A percentile compares a stretch with the other conserved stretches of the same genome.
Conservation (phyloP, 345 rosid species). For the Murraya paniculata region DNA sequence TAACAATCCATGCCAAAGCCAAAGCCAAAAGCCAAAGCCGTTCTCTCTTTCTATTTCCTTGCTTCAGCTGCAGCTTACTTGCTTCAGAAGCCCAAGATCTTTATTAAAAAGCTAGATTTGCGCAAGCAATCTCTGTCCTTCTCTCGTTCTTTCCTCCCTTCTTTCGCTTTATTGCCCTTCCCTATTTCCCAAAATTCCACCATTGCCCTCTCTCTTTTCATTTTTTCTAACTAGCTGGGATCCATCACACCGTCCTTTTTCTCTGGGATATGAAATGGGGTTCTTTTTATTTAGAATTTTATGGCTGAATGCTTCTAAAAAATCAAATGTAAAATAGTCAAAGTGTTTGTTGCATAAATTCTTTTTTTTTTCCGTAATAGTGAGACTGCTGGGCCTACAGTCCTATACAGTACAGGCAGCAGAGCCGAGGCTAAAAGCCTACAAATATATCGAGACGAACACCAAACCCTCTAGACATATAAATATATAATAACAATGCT, state of each 20-base stretch:
- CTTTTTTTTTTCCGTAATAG: neutral
- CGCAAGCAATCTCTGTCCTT: constrained; percentile 34
- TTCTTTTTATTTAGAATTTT: neutral
- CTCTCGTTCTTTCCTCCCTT: constrained; percentile 6
- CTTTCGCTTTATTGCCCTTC: constrained; percentile 8
- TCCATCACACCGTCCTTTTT: neutral
- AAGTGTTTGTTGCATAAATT: neutral
- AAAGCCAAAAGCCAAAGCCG: neutral
- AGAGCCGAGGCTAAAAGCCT: constrained; percentile 26
- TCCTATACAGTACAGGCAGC: constrained; percentile 21
- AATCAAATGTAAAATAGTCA: neutral
- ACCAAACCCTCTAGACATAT: constrained; percentile 16
- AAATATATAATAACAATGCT: neutral
- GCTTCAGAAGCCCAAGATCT: constrained; percentile 21
- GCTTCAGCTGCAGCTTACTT: constrained; percentile 7
- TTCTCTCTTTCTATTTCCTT: neutral
- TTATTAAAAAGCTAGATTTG: constrained; percentile 29
- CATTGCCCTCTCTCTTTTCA: neutral
- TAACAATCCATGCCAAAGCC: neutral
- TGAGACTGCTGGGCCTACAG: neutral
- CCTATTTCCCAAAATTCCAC: neutral
- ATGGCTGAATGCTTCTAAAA: neutral
- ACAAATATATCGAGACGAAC: constrained; percentile 40
- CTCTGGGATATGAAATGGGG: neutral
- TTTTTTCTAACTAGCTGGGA: neutral